Base-by-base conservation (phyloP, 1,284 basidiomycete species). In the Austropuccinia psidii region DNA sequence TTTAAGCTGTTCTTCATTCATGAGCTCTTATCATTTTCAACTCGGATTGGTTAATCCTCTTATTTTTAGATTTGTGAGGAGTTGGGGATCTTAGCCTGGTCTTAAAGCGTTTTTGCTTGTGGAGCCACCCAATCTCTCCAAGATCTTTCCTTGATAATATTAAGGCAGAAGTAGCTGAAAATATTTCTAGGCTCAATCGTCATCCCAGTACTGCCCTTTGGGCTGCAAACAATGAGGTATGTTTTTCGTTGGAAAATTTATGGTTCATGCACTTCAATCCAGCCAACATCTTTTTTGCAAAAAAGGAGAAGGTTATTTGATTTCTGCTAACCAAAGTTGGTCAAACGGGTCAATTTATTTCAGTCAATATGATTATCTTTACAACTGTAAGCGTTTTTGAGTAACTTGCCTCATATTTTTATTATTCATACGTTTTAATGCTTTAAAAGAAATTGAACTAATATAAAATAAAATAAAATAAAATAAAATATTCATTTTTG, bases 51-150 rank as follows among this genome's bases (percentile, higher is more conserved):
- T 87, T 78, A 17, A 41, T 27, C 9, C 47, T n/a, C 13, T 41
- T 17, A 76, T 35, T 27, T 29, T 8, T 83, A 84, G 0, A 78
- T 85, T 29, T 87, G 86, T 77, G 87, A 88, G 77, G 85, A 87
- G 77, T 81, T 87, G 0, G 87, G 87, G 5, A 85, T 87, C 74
- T 80, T 88, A 57, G 85, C 84, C 2, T 88, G 87, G 87, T 86
- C 85, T 3, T 87, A 88, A 77, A 83, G 86, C 58, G 69, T 73
- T 2, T 73, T 73, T 55, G 69, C 69, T 17, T 73, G 69, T n/a
- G 69, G 69, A 9, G 69, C 69, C 5, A 73, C 64, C 69, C 69
- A 4, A 19, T 73, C 27, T 58, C 55, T 5, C 69, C 69, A 69
- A 80, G 82, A 74, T 86, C 84, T 76, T 76, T 87, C 24, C 77